These are phyloP conservation scores for Pythium aristosporum DNA, from an alignment of 352 stramenopile species.

Conservation along the genomic window DNA sequence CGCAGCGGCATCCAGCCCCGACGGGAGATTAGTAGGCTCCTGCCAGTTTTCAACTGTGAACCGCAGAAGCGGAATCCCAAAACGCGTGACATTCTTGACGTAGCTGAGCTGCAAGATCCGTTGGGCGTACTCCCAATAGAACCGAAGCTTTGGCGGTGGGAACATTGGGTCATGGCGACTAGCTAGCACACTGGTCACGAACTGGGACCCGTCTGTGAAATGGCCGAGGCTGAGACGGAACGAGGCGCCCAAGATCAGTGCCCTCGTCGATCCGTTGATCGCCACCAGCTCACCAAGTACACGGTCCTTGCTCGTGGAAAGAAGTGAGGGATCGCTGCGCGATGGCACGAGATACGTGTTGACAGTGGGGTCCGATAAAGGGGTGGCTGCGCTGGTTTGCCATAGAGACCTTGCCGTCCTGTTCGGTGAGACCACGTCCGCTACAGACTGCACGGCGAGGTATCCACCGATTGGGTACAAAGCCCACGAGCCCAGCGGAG, in stretches of 20 bases:
- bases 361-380: not conserved
- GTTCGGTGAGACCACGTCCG: slow-evolving; percentile 21
- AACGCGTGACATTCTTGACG: slow-evolving; percentile 49
- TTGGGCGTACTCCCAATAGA: slow-evolving; percentile 52
- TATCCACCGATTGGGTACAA: slow-evolving; percentile 24
- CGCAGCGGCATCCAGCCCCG: slow-evolving; percentile 22
- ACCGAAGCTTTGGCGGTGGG: slow-evolving; percentile 41
- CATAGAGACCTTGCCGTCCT: slow-evolving; percentile 6
- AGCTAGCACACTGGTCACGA: slow-evolving; percentile 43
- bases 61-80: slow-evolving; percentile 47
- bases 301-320: slow-evolving; percentile 37
- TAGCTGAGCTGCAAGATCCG: slow-evolving; percentile 44
- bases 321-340: slow-evolving; percentile 16
- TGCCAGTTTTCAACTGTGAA: slow-evolving; percentile 44
- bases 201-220: slow-evolving; percentile 58
- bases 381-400: slow-evolving; percentile 9
- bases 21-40: slow-evolving; percentile 33
- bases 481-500: not conserved
- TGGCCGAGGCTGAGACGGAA: slow-evolving; percentile 29
- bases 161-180: slow-evolving; percentile 25
- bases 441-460: slow-evolving; percentile 18
- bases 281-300: slow-evolving; percentile 42
- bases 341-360: slow-evolving; percentile 33
- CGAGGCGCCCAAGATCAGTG: slow-evolving; percentile 33
- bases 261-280: slow-evolving; percentile 32